A percentile compares a stretch with the other conserved stretches of the same genome.
Conservation (phyloP, 2,329 filamentous ascomycete species). For the Claviceps citrina region DNA sequence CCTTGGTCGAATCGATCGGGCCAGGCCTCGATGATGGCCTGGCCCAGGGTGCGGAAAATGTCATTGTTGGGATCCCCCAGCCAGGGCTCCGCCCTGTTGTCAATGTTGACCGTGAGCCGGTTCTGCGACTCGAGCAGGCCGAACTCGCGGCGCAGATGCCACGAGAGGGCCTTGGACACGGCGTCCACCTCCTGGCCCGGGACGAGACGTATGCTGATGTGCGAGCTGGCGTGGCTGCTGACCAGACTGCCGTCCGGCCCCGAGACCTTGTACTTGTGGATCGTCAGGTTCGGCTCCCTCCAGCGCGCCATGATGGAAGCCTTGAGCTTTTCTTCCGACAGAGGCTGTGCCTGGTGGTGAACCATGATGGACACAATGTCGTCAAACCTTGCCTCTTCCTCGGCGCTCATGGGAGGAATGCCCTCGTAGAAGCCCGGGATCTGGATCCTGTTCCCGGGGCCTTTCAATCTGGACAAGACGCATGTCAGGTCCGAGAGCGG, state of each 20-base stretch:
- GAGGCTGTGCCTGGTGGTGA: constrained; percentile 47
- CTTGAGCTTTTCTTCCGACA: constrained; percentile 54
- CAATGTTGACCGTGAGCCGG: constrained; percentile 63
- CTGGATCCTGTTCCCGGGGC: constrained; percentile 61
- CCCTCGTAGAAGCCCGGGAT: constrained; percentile 82
- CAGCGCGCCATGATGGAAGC: constrained; percentile 80
- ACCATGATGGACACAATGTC: constrained; percentile 70
- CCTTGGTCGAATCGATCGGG: constrained; percentile 33
- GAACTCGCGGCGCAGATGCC: constrained; percentile 59
- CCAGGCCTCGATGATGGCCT: constrained; percentile 77
- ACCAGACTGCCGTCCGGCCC: constrained; percentile 87
- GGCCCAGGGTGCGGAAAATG: constrained; percentile 77
- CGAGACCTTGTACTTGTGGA: constrained; percentile 84
- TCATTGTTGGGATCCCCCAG: constrained; percentile 80
- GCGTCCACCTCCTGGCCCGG: constrained; percentile 77
- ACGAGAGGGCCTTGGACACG: constrained; percentile 52
- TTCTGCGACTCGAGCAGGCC: constrained; percentile 64
- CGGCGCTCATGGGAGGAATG: constrained; percentile 57
- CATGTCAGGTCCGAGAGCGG: constrained; percentile 81
- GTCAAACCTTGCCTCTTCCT: constrained; percentile 67
- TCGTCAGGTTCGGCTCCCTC: constrained; percentile 87
- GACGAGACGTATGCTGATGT: constrained; percentile 80
- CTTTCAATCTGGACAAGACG: constrained; percentile 68
- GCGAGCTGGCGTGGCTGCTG: constrained; percentile 73
- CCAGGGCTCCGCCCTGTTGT: constrained; percentile 92